Conservation (phyloP, 148 eudicot genomes). For the Bassia scoparia region DNA sequence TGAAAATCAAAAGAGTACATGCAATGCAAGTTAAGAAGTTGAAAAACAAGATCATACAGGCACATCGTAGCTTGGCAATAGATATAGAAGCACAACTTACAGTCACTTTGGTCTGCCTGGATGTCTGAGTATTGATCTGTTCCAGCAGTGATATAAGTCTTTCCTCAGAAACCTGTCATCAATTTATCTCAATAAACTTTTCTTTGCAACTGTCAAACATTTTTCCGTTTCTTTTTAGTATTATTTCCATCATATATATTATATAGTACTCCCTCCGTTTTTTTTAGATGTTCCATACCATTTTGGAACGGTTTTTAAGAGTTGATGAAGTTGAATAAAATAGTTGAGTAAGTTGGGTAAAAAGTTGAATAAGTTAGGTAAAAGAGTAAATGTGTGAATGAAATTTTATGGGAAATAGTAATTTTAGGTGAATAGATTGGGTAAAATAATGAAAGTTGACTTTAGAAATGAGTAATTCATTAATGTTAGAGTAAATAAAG, state of each 20-base stretch:
- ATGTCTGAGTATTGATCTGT: slow-evolving; percentile 89
- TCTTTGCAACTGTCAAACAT: background rate
- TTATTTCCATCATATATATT: background rate
- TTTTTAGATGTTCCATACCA: too few relatives aligned
- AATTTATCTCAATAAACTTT: background rate
- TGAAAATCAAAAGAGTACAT: slow-evolving; percentile 29
- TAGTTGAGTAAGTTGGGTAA: too few relatives aligned
- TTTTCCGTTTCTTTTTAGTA: background rate
- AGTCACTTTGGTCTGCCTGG: slow-evolving; percentile 91
- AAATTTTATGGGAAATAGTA: too few relatives aligned
- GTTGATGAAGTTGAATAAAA: too few relatives aligned
- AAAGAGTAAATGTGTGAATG: too few relatives aligned
- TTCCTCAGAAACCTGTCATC: slow-evolving; percentile 85
- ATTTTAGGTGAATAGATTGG: too few relatives aligned
- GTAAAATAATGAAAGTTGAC: too few relatives aligned
- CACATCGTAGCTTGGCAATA: background rate
- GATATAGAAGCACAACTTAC: slow-evolving; percentile 40
- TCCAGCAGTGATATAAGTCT: slow-evolving; percentile 83
- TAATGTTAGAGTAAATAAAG: too few relatives aligned
- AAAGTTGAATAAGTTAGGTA: too few relatives aligned
- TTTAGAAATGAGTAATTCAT: too few relatives aligned
- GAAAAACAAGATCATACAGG: background rate
- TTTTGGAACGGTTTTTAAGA: too few relatives aligned
- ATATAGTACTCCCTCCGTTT: too few relatives aligned
- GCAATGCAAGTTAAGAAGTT: slow-evolving; percentile 17